phyloP scores from a whole-genome alignment of 805 yeast genomes.

The Myxozyma neotropica region DNA sequence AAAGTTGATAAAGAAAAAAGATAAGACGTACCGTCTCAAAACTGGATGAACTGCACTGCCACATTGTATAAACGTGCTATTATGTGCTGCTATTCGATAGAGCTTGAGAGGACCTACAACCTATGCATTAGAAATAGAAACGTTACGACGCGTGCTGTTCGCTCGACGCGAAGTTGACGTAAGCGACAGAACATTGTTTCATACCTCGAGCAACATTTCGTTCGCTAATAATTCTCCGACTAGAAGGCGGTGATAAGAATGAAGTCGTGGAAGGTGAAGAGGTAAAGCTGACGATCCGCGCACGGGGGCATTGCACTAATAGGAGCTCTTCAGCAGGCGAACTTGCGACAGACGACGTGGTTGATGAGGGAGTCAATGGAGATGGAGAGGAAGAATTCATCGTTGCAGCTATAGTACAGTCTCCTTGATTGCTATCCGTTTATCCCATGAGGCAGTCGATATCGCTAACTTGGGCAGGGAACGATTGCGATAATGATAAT shows the following conservation, averaged over 20 bases:
- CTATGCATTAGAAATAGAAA: too few species aligned
- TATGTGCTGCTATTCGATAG: constrained; percentile 7
- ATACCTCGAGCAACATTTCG: constrained; percentile 3
- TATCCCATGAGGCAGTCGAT: too few species aligned
- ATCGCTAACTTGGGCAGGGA: too few species aligned
- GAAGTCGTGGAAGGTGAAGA: not conserved
- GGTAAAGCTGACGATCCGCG: constrained; percentile 1
- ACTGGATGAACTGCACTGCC: constrained; percentile 5
- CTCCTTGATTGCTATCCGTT: too few species aligned
- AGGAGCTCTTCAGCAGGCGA: constrained; percentile 2
- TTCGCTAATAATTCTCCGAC: not conserved
- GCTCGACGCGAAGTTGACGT: not conserved
- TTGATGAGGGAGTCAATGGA: not conserved
- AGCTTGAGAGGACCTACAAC: not conserved
- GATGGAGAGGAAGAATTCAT: not conserved
- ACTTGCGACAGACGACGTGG: not conserved
- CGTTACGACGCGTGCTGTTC: too few species aligned
- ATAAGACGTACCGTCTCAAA: not conserved
- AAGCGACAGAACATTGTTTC: too few species aligned
- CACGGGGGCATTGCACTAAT: constrained; percentile 4
- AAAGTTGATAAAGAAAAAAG: not conserved
- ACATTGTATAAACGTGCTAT: constrained; percentile 8
- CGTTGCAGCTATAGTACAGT: too few species aligned
- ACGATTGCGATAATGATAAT: too few species aligned
- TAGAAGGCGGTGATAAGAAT: not conserved